Evolutionary conservation across 805 yeast genomes (phyloP).

Genomic region (Citeromyces nyonsensis): DNA sequence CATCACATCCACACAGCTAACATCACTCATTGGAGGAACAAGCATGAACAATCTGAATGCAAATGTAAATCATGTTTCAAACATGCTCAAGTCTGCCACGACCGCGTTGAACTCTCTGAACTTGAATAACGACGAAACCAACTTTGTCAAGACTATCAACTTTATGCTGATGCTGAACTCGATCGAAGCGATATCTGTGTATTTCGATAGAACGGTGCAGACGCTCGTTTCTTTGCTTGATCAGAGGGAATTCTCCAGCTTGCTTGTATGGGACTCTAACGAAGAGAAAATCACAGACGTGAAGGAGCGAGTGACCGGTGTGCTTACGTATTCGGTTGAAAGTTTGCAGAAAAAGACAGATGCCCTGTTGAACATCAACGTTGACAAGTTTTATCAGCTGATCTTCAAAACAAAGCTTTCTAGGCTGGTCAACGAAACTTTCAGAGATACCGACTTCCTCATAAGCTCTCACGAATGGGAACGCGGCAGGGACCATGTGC

Average conservation of each 20-base stretch:
- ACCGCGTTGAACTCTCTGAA: constrained; percentile 17
- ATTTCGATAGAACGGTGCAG: constrained; percentile 39
- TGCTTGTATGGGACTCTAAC: constrained; percentile 16
- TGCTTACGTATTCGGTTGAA: no score
- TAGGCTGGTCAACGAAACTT: constrained; percentile 16
- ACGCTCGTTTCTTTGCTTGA: constrained; percentile 26
- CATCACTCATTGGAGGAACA: constrained; percentile 6
- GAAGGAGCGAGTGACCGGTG: not conserved
- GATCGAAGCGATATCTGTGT: constrained; percentile 26
- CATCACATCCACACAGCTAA: not conserved
- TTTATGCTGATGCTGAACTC: constrained; percentile 64
- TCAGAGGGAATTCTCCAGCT: constrained; percentile 10
- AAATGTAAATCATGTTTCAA: constrained; percentile 6
- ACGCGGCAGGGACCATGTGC: constrained; percentile 10
- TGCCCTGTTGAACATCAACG: constrained; percentile 9
- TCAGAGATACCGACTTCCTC: constrained; percentile 23
- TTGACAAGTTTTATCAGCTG: constrained; percentile 21
- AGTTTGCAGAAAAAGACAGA: no score
- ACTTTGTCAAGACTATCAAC: constrained; percentile 30
- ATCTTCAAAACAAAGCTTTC: constrained; percentile 19
- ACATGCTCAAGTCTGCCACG: constrained; percentile 23
- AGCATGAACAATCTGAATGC: constrained; percentile 8
- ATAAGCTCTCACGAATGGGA: constrained; percentile 5
- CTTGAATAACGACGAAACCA: constrained; percentile 23
- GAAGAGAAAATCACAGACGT: constrained; percentile 4